Evolutionary conservation across 495 filamentous ascomycete species (phyloP).

Genomic region (Endocarpon pusillum): DNA sequence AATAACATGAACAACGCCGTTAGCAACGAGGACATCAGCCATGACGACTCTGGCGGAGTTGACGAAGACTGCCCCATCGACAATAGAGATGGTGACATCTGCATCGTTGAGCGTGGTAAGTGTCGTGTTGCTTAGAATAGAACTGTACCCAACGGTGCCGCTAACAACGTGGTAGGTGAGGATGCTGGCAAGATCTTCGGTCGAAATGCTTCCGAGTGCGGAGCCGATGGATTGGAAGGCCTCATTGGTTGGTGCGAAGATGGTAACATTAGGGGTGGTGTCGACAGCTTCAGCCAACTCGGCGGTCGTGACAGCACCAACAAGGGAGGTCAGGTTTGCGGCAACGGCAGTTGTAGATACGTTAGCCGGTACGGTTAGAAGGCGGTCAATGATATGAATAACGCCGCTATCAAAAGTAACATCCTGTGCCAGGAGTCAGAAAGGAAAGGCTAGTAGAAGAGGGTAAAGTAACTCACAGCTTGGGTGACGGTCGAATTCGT

Average conservation of each 20-base stretch:
- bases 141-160: slow-evolving; percentile 34
- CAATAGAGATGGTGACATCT: slow-evolving; percentile 32
- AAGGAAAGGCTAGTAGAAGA: not conserved
- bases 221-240: slow-evolving; percentile 45
- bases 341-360: slow-evolving; percentile 27
- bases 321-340: slow-evolving; percentile 36
- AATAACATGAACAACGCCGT: slow-evolving; percentile 34
- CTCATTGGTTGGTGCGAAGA: slow-evolving; percentile 42
- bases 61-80: slow-evolving; percentile 33
- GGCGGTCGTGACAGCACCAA: slow-evolving; percentile 34
- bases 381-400: slow-evolving; percentile 44
- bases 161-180: slow-evolving; percentile 29
- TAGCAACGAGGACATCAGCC: slow-evolving; percentile 41
- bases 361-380: slow-evolving; percentile 30
- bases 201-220: slow-evolving; percentile 27
- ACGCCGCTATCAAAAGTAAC: slow-evolving; percentile 44
- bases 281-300: slow-evolving; percentile 26
- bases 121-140: slow-evolving; percentile 23
- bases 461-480: slow-evolving; percentile 12
- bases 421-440: slow-evolving; percentile 20
- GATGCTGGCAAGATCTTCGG: slow-evolving; percentile 27
- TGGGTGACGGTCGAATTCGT: slow-evolving; percentile 14
- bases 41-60: slow-evolving; percentile 36
- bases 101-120: slow-evolving; percentile 26
- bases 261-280: slow-evolving; percentile 32